Conservation (phyloP, 768 basidiomycete species). For the Mycena olivaceomarginata region DNA sequence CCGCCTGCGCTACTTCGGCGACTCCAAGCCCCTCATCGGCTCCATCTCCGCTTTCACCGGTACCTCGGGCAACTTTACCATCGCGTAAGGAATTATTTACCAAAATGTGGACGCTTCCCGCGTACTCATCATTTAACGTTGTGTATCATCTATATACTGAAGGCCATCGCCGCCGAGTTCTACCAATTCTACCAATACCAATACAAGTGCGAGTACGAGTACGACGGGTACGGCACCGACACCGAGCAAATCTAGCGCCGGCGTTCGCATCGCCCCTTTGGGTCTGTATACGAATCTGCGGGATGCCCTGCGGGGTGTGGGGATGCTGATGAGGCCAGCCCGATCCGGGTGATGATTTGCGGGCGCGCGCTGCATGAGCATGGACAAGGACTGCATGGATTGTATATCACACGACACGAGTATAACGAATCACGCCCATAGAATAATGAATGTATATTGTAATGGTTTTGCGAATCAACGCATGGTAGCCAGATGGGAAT, state of each 20-base stretch:
- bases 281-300: background rate
- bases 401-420: too few species aligned
- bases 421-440: too few species aligned
- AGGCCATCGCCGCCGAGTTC: background rate
- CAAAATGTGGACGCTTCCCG: background rate
- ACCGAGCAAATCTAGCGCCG: background rate
- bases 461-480: too few species aligned
- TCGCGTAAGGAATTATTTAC: slow-evolving; percentile 51
- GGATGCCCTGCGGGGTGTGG: too few species aligned
- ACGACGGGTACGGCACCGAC: background rate
- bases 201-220: background rate
- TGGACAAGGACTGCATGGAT: too few species aligned
- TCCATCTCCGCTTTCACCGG: slow-evolving; percentile 79
- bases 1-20: slow-evolving; percentile 83
- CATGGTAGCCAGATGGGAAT: too few species aligned
- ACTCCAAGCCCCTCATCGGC: slow-evolving; percentile 83
- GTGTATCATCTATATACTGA: background rate
- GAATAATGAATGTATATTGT: too few species aligned
- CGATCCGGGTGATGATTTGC: too few species aligned
- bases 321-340: background rate
- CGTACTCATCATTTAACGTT: background rate
- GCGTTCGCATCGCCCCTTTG: background rate
- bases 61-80: slow-evolving; percentile 75
- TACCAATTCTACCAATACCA: background rate
- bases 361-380: too few species aligned